Evolutionary conservation across 208 protist species (phyloP).

Genomic region (Crithidia fasciculata): DNA sequence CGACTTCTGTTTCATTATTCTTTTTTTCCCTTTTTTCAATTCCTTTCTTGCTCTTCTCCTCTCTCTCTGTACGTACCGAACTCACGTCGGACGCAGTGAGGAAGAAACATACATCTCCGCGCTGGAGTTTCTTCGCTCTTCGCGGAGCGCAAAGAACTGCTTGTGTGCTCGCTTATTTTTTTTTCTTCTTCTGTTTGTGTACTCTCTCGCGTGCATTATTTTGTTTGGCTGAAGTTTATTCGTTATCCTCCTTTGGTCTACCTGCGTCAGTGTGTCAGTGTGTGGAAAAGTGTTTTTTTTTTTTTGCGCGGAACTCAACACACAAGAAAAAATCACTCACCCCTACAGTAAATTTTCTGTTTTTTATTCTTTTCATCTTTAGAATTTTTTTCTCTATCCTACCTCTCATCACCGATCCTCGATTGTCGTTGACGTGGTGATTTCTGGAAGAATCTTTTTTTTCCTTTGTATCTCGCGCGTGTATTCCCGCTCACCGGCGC

Average conservation of each 20-base stretch:
- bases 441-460: neutral
- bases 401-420: neutral
- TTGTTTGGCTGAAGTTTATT: neutral
- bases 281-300: too few species aligned
- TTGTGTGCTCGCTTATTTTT: neutral
- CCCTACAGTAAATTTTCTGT: neutral
- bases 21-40: too few species aligned
- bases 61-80: too few species aligned
- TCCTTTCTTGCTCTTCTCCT: too few species aligned
- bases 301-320: neutral
- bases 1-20: too few species aligned
- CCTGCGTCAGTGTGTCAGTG: too few species aligned
- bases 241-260: neutral
- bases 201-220: neutral
- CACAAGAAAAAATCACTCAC: neutral
- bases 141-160: neutral
- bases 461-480: neutral
- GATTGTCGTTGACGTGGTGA: neutral
- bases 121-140: neutral
- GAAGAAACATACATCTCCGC: neutral
- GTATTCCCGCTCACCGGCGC: too few species aligned
- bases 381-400: neutral
- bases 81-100: too few species aligned
- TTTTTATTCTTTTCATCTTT: conserved; percentile 2
- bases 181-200: neutral